Conservation (phyloP, 371 early-diverging fungal genomes). For the Mortierella sp. region DNA sequence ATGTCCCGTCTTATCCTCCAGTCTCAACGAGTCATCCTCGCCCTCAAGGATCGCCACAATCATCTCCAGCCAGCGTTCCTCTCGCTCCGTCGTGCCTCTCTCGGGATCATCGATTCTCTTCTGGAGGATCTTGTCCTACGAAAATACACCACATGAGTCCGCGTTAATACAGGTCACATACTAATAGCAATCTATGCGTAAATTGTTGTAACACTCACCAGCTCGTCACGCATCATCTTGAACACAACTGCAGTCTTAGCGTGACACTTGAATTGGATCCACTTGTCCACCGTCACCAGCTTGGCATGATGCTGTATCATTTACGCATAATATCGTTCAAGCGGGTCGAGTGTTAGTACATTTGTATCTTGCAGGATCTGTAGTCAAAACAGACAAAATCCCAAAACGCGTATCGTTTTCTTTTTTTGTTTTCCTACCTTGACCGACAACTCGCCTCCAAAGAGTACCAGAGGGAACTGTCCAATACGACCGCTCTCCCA, state of each 20-base stretch:
- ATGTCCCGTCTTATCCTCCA: constrained; percentile 39
- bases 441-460: constrained; percentile 65
- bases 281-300: constrained; percentile 64
- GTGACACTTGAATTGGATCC: constrained; percentile 72
- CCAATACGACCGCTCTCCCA: constrained; percentile 68
- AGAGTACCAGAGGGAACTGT: constrained; percentile 62
- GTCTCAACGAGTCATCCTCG: constrained; percentile 29
- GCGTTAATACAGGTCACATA: constrained; percentile 4
- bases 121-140: constrained; percentile 53
- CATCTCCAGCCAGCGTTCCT: constrained; percentile 55
- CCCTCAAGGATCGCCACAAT: constrained; percentile 50
- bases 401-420: background rate
- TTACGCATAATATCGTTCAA: constrained; percentile 12
- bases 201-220: constrained; percentile 48
- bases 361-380: too few relatives aligned
- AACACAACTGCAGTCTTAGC: constrained; percentile 72
- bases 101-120: constrained; percentile 51
- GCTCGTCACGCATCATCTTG: constrained; percentile 65
- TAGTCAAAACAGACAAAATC: too few relatives aligned
- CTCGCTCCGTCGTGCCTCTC: constrained; percentile 38
- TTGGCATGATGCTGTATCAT: constrained; percentile 63
- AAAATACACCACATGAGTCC: background rate
- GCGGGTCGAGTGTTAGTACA: constrained; percentile 1
- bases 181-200: background rate
- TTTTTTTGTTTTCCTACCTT: constrained; percentile 42